Evolutionary conservation across 352 stramenopile genomes (phyloP), one percentile per base, ranked within the genome.

Genomic region (Globisporangium cystogenes): DNA sequence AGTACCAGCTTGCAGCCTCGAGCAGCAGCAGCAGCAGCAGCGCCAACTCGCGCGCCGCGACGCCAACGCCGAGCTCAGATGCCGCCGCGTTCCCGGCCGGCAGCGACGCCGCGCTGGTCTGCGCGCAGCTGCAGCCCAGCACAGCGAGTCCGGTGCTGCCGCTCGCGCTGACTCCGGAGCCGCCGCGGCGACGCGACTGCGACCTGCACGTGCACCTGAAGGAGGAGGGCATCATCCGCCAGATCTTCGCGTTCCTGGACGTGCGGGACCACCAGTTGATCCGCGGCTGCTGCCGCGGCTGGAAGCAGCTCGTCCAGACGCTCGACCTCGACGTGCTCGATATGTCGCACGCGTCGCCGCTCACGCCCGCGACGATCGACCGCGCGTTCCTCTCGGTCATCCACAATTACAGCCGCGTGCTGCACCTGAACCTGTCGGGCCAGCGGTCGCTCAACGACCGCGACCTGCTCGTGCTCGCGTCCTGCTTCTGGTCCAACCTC

Each of bases 391-490:
- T 66, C 42, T 74, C 76, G 0, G 67, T 86, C 3, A 61, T 88
- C 35, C 68, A 87, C 55, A 91, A 63, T 55, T 94, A 94, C 60
- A 70, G 59, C 29, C 68, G 65, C 23, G 71, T 94, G 24, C 64
- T 74, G 29, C 57, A 60, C 18, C 62, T 94, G 24, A 68, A 92
- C 51, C 63, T 94, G 11, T 86, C 83, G 2, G 81, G 81, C 12
- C 83, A 94, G 57, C 78, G 83, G 6, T 71, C 69, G 3, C 62
- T 92, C 26, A 62, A 55, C 14, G 81, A 94, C 51, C 70, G 74
- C 7, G 83, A 94, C 51, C 49, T 94, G 53, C 72, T 94, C 35
- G 77, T 94, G 23, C 64, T 94, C 35, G 80, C 81, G 14, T 92
- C 83, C 18, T 78, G 72, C 67, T 94, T 90, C 50, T 94, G 83